These are phyloP conservation scores for Plasmodium adleri DNA, from an alignment of 169 alveolate species.

Conservation along the genomic window DNA sequence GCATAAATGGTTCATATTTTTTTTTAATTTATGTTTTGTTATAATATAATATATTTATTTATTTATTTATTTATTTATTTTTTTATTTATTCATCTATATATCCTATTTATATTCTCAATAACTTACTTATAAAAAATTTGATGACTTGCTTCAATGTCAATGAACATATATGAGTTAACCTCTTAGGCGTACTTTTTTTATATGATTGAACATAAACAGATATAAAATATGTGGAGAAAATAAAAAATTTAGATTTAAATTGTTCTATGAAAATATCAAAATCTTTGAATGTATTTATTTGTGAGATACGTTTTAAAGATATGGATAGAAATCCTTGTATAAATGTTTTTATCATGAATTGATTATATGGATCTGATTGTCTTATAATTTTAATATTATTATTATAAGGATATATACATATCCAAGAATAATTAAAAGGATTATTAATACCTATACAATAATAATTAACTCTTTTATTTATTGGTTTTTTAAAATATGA, in stretches of 20 bases:
- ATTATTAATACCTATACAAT: constrained; percentile 52
- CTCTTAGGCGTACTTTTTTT: constrained; percentile 37
- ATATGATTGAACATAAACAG: constrained; percentile 63
- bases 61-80: background rate
- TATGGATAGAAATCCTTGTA: constrained; percentile 43
- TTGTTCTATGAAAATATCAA: constrained; percentile 33
- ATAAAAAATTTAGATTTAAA: constrained; percentile 41
- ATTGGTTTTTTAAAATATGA: constrained; percentile 64
- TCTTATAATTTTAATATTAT: constrained; percentile 40
- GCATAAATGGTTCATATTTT: too few relatives aligned
- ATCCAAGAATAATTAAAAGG: constrained; percentile 74
- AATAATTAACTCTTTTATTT: constrained; percentile 64
- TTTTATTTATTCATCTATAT: background rate
- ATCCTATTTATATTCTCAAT: background rate
- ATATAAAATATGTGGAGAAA: constrained; percentile 42
- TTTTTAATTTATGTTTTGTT: too few relatives aligned
- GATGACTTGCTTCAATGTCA: constrained; percentile 20
- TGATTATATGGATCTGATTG: constrained; percentile 37
- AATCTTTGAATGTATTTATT: constrained; percentile 19
- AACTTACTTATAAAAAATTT: constrained; percentile 46
- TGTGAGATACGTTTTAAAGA: constrained; percentile 24
- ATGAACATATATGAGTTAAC: constrained; percentile 37
- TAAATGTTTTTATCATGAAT: constrained; percentile 47
- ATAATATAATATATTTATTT: background rate
- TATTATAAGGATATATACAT: constrained; percentile 31